These are phyloP conservation scores for Fusarium sp. DNA, from an alignment of 2,329 filamentous ascomycete genomes.

Conservation along the genomic window DNA sequence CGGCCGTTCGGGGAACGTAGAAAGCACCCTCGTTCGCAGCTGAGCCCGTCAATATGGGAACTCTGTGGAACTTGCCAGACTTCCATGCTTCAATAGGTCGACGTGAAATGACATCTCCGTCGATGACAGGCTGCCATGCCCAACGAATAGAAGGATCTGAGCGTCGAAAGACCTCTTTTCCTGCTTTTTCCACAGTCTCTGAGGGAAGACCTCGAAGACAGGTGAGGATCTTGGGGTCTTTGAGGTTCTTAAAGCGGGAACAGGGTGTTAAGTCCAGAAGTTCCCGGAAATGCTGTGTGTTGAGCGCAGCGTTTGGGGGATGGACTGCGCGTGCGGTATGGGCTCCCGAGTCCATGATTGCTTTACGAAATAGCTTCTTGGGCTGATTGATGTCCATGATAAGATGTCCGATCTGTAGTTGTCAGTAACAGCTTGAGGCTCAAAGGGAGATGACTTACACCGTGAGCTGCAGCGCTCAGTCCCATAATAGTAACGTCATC, in stretches of 20 bases:
- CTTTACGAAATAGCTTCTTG: slow-evolving; percentile 44
- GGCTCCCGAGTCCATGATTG: slow-evolving; percentile 45
- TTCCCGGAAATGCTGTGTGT: slow-evolving; percentile 42
- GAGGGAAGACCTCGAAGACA: slow-evolving; percentile 39
- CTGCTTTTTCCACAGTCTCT: slow-evolving; percentile 38
- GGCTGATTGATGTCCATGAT: slow-evolving; percentile 46
- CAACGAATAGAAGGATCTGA: slow-evolving; percentile 44
- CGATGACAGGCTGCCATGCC: slow-evolving; percentile 46
- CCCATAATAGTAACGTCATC: slow-evolving; percentile 59
- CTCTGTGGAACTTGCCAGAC: slow-evolving; percentile 44
- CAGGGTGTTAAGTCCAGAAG: slow-evolving; percentile 44
- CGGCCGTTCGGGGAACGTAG: slow-evolving; percentile 35
- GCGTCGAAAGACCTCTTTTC: slow-evolving; percentile 40
- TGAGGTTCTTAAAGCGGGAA: slow-evolving; percentile 33
- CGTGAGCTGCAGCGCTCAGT: slow-evolving; percentile 47
- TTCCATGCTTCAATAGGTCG: slow-evolving; percentile 44
- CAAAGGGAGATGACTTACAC: slow-evolving; percentile 13
- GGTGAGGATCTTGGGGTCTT: slow-evolving; percentile 37
- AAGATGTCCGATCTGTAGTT: slow-evolving; percentile 40
- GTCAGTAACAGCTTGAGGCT: neutral
- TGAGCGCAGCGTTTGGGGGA: slow-evolving; percentile 36
- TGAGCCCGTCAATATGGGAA: slow-evolving; percentile 44
- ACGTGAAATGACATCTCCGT: slow-evolving; percentile 42
- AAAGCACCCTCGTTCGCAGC: slow-evolving; percentile 44
- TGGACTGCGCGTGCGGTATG: slow-evolving; percentile 44